Percentiles rank a stretch among this genome's conserved stretches.
Evolutionary conservation across 257 asterid genomes (phyloP).

Genomic region (Nicotiana noctiflora): DNA sequence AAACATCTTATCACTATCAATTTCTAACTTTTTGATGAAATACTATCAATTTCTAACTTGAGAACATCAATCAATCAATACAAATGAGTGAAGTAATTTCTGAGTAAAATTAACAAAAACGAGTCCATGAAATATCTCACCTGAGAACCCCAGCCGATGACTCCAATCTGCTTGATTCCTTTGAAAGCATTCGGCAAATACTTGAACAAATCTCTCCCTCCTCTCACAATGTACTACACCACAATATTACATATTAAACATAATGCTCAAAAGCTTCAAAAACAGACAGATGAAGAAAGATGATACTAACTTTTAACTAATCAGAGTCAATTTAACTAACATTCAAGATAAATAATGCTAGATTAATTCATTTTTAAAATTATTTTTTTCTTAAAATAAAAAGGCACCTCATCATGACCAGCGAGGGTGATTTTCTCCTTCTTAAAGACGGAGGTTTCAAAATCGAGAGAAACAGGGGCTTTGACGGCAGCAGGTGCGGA

Average conservation of each 20-base stretch:
- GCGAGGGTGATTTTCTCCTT: constrained; percentile 82
- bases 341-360: not conserved
- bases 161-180: constrained; percentile 95
- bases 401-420: constrained; percentile 66
- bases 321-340: not conserved
- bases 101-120: not conserved
- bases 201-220: constrained; percentile 89
- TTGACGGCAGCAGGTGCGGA: constrained; percentile 37
- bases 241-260: not conserved
- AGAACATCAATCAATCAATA: not conserved
- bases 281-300: not conserved
- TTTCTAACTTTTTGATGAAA: not conserved
- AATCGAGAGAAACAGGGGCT: constrained; percentile 50
- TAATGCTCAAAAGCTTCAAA: not conserved
- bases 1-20: not conserved
- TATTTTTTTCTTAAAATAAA: too few species aligned
- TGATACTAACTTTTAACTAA: not conserved
- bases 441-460: constrained; percentile 67
- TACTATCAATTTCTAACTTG: not conserved
- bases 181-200: constrained; percentile 84
- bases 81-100: not conserved
- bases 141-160: constrained; percentile 99
- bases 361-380: not conserved
- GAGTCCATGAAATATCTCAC: constrained; percentile 18
- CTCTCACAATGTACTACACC: constrained; percentile 82